phyloP scores from a whole-genome alignment of 106 monocot species.

The Allium cepa region DNA sequence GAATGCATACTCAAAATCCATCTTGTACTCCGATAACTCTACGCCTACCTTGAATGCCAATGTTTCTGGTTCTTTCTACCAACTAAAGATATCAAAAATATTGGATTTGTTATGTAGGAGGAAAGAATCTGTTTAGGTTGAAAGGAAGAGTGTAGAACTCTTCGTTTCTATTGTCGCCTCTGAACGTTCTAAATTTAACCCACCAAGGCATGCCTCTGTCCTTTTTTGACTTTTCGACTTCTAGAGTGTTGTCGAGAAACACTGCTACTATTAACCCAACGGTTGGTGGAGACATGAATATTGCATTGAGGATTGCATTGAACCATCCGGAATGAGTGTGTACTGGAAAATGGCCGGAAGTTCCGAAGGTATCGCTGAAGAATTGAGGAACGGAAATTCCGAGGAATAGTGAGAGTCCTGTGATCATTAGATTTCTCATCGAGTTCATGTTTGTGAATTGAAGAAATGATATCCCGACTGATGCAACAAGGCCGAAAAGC shows the following conservation, averaged over 20 bases:
- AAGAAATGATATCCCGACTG: conserved; percentile 75
- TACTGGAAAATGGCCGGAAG: conserved; percentile 60
- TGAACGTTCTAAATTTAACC: conserved; percentile 87
- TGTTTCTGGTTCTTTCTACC: conserved; percentile 1
- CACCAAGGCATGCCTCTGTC: conserved; percentile 98
- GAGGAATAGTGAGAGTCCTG: conserved; percentile 77
- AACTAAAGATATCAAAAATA: not conserved
- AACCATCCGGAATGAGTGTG: conserved; percentile 81
- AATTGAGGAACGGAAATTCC: conserved; percentile 84
- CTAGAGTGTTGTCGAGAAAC: conserved; percentile 84
- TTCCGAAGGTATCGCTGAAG: conserved; percentile 34
- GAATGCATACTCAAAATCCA: no score
- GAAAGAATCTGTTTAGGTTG: conserved; percentile 88
- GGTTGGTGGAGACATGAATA: conserved; percentile 75
- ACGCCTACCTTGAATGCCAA: no score
- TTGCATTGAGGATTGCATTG: conserved; percentile 69
- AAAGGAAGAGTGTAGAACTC: conserved; percentile 91
- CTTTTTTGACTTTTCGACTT: conserved; percentile 69
- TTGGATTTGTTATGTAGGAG: conserved; percentile 28
- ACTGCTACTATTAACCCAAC: conserved; percentile 71
- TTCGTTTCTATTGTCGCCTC: conserved; percentile 89
- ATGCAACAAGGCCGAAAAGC: conserved; percentile 70
- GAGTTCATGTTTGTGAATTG: conserved; percentile 95
- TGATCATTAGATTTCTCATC: conserved; percentile 67
- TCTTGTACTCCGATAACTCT: no score